These are phyloP conservation scores for Tolypocladium capitatum DNA, from an alignment of 2,329 filamentous ascomycete species.

Conservation along the genomic window DNA sequence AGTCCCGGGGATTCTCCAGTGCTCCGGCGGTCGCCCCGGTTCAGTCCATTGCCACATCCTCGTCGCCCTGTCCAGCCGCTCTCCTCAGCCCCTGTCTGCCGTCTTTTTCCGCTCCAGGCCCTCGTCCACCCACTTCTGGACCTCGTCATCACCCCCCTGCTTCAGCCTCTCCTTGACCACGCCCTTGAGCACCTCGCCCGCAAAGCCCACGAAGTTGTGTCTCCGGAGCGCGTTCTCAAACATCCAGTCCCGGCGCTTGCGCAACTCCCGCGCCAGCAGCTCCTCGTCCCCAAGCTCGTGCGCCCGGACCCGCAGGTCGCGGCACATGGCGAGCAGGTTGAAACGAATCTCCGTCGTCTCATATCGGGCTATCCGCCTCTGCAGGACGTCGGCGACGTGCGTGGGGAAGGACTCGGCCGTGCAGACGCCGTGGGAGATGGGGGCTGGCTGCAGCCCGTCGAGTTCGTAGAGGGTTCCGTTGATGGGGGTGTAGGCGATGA, in stretches of 20 bases:
- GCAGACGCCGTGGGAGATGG: constrained; percentile 77
- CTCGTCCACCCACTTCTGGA: constrained; percentile 61
- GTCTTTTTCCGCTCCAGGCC: constrained; percentile 42
- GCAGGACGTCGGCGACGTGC: constrained; percentile 76
- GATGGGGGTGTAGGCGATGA: constrained; percentile 84
- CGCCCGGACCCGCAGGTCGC: constrained; percentile 66
- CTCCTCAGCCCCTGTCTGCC: constrained; percentile 21
- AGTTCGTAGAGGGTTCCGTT: constrained; percentile 79
- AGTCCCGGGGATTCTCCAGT: no score
- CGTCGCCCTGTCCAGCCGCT: constrained; percentile 19
- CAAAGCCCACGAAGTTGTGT: constrained; percentile 95
- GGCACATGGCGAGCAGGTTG: constrained; percentile 86
- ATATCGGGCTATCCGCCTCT: constrained; percentile 72
- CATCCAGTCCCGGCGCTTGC: constrained; percentile 74
- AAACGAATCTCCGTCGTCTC: constrained; percentile 82
- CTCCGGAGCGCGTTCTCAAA: constrained; percentile 88
- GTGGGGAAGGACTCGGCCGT: constrained; percentile 57
- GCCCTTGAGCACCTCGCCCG: constrained; percentile 77
- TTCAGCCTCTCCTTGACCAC: constrained; percentile 65
- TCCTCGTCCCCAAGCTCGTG: constrained; percentile 73
- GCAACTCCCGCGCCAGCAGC: constrained; percentile 63
- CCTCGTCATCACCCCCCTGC: constrained; percentile 49
- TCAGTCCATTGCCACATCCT: constrained; percentile 28
- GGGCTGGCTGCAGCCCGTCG: constrained; percentile 84
- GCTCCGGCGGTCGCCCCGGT: background rate